These are phyloP conservation scores for Pyrenophora graminea DNA, from an alignment of 2,329 filamentous ascomycete species.

Conservation along the genomic window DNA sequence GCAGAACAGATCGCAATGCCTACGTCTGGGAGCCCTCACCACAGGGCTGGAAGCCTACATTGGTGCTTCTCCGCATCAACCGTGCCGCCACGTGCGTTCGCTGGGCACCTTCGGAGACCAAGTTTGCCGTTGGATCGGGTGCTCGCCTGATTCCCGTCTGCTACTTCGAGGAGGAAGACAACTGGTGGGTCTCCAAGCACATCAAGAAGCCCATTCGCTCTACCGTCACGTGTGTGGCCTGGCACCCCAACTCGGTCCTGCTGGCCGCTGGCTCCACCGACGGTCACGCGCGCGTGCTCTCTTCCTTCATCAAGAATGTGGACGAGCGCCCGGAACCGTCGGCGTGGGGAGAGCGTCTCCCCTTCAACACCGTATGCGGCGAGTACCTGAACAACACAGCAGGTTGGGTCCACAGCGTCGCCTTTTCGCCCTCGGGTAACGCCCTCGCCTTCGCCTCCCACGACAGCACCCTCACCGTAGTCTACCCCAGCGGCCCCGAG, in stretches of 20 bases:
- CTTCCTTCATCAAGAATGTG: slow-evolving; percentile 92
- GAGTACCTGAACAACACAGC: slow-evolving; percentile 96
- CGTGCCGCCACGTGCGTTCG: slow-evolving; percentile 94
- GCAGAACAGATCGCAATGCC: slow-evolving; percentile 80
- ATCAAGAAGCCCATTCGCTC: slow-evolving; percentile 98
- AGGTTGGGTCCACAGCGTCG: slow-evolving; percentile 92
- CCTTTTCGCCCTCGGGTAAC: slow-evolving; percentile 89
- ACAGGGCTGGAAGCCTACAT: slow-evolving; percentile 91
- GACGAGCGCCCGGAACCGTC: slow-evolving; percentile 83
- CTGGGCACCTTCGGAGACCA: slow-evolving; percentile 95
- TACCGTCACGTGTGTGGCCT: slow-evolving; percentile 91
- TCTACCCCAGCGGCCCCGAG: slow-evolving; percentile 90
- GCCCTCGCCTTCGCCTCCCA: slow-evolving; percentile 94
- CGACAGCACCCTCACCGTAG: slow-evolving; percentile 94
- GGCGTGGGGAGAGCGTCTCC: slow-evolving; percentile 91
- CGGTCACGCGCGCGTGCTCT: slow-evolving; percentile 92
- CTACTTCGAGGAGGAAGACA: slow-evolving; percentile 99
- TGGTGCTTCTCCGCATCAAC: slow-evolving; percentile 96
- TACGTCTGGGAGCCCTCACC: slow-evolving; percentile 97
- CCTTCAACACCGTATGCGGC: slow-evolving; percentile 98
- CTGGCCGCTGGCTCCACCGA: slow-evolving; percentile 96
- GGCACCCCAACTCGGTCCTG: slow-evolving; percentile 97
- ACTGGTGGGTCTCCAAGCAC: slow-evolving; percentile 99
- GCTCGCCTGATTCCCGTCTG: slow-evolving; percentile 94
- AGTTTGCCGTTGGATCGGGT: slow-evolving; percentile 96